Evolutionary conservation across 2,329 filamentous ascomycete species (phyloP), one percentile per base, ranked within the genome.

Genomic region (Dothiorella sarmentorum): DNA sequence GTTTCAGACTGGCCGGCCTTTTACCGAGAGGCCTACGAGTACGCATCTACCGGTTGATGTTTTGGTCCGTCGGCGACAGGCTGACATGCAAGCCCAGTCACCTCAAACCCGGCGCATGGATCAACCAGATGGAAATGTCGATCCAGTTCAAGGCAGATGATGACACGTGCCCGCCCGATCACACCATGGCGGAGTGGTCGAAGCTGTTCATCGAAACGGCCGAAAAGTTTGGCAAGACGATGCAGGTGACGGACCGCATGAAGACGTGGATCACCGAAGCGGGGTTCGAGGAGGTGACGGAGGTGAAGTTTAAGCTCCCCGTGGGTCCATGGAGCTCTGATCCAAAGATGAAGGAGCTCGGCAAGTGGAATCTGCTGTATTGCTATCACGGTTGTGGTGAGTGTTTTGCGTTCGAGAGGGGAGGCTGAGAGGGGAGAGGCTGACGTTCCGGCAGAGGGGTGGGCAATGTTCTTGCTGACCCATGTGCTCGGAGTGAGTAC

Each of bases 261-360:
- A 71, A 74, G 61, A 66, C 71, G 38, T 75, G 76, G 57, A 73
- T 85, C 63, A 68, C 71, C 2, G 78, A 79, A 9, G 80, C 77
- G 0, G 83, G 83, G 1, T 85, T 85, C 61, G 70, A 75, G 47
- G 75, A 83, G 56, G 76, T 85, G 0, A 69, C 68, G 0, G 77
- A 83, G 64, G 69, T 74, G 2, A 64, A 78, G 9, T 66, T 61
- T 61, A 69, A 68, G 42, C 4, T 79, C 74, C 63, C 66, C 0
- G 61, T 69, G 20, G 65, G 65, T 2, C 60, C 61, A 1, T 69
- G 66, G 67, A 60, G 64, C 13, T 61, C 59, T 3, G 65, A 69
- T 24, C 63, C 63, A 80, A 75, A 77, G 22, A 74, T 79, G 49
- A 85, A 83, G 65, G 76, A 82, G 52, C 65, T 82, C 1, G 81